A percentile compares a stretch with the other conserved stretches of the same genome.
Conservation (phyloP, 495 filamentous ascomycete species). For the Oidiodendron maius region DNA sequence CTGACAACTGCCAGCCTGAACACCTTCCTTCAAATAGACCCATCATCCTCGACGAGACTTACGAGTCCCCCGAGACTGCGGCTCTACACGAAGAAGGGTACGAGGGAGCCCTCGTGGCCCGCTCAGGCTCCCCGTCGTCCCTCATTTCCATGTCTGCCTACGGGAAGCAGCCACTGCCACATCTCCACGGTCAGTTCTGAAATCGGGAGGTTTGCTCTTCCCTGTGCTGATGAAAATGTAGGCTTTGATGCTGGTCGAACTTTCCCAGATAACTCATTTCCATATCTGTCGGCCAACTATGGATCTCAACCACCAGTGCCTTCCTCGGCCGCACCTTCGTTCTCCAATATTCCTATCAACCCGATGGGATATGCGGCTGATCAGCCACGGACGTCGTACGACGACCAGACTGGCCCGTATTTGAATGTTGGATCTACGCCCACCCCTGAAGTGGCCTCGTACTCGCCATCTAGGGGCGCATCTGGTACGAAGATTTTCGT, state of each 20-base stretch:
- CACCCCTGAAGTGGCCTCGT: constrained; percentile 58
- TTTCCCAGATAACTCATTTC: constrained; percentile 22
- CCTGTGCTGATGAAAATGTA: constrained; percentile 8
- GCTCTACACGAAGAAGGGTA: constrained; percentile 28
- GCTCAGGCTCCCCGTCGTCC: constrained; percentile 30
- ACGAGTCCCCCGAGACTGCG: constrained; percentile 25
- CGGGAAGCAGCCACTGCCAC: constrained; percentile 40
- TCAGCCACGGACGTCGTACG: constrained; percentile 32
- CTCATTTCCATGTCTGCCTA: constrained; percentile 50
- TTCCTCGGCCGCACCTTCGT: constrained; percentile 30
- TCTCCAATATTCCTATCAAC: constrained; percentile 40
- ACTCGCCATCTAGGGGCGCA: constrained; percentile 58
- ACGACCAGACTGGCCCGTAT: constrained; percentile 44
- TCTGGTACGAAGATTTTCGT: constrained; percentile 65
- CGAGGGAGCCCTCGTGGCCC: constrained; percentile 37
- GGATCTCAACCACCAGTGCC: constrained; percentile 14
- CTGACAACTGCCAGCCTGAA: constrained; percentile 19
- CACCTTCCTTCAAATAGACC: constrained; percentile 19
- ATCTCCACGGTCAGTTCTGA: constrained; percentile 36
- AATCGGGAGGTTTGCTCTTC: background rate
- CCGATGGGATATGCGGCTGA: constrained; percentile 32
- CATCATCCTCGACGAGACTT: constrained; percentile 30
- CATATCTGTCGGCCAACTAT: constrained; percentile 25
- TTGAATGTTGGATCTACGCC: constrained; percentile 44
- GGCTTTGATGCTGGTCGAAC: constrained; percentile 29